Percentiles rank a stretch among this genome's conserved stretches.
Conservation (phyloP, 176 grass and related monocot species). For the Poa pratensis region DNA sequence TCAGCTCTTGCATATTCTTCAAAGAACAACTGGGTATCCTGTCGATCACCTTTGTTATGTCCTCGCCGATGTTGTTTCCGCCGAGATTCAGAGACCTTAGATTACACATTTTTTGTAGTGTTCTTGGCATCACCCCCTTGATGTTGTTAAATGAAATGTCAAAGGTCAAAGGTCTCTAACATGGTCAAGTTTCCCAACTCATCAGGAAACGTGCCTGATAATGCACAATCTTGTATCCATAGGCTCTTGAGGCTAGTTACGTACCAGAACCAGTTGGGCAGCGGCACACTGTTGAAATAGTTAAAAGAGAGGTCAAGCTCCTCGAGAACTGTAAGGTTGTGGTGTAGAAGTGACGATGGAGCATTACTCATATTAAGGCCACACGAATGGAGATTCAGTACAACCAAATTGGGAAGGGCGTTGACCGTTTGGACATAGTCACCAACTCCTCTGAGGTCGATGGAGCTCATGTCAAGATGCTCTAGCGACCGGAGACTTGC, state of each 20-base stretch:
- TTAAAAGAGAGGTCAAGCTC: background rate
- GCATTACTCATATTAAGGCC: background rate
- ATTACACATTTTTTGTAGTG: background rate
- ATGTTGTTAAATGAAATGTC: background rate
- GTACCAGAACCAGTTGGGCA: constrained; percentile 2
- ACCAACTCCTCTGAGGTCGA: background rate
- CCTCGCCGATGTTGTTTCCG: background rate
- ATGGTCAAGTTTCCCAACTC: background rate
- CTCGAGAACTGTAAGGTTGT: background rate
- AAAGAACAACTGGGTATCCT: background rate
- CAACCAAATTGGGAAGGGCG: background rate
- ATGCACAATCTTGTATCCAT: too few species aligned
- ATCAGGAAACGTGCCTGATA: background rate
- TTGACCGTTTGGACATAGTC: background rate
- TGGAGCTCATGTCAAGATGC: constrained; percentile 1
- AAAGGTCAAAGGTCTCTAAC: background rate
- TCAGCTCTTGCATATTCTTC: background rate
- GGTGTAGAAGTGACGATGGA: background rate
- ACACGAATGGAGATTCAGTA: background rate
- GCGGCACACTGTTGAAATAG: background rate
- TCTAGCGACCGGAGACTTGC: background rate
- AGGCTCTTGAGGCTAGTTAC: background rate
- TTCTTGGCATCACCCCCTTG: background rate
- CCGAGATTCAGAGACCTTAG: background rate
- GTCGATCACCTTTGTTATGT: background rate